Conservation (phyloP, 2,329 filamentous ascomycete species). For the Amylocarpus encephaloides region DNA sequence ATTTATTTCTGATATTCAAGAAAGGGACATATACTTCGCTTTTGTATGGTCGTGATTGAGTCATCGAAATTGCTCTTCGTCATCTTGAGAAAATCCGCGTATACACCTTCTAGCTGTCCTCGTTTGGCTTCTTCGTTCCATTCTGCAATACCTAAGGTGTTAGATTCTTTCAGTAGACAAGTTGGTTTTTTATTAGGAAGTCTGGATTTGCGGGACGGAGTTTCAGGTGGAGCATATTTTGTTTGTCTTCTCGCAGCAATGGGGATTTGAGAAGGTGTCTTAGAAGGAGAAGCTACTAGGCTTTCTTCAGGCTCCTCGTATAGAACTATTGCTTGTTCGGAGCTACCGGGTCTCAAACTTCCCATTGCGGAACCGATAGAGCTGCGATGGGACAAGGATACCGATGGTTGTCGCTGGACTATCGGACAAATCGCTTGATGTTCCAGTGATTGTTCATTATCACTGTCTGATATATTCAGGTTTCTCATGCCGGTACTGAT, state of each 20-base stretch:
- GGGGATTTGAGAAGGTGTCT: conserved; percentile 32
- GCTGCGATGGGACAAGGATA: conserved; percentile 16
- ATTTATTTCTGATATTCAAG: neutral
- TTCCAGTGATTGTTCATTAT: conserved; percentile 3
- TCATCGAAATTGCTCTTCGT: no score
- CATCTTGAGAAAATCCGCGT: no score
- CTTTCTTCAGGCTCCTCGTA: conserved; percentile 21
- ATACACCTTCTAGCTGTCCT: conserved; percentile 22
- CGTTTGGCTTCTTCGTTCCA: conserved; percentile 71
- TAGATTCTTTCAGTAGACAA: conserved; percentile 59
- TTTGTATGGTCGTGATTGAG: neutral
- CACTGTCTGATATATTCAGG: conserved; percentile 26
- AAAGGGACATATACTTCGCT: neutral
- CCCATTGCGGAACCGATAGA: conserved; percentile 19
- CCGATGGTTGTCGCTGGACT: conserved; percentile 8
- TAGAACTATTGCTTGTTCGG: conserved; percentile 24
- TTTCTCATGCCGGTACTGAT: conserved; percentile 34
- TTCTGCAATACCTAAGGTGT: conserved; percentile 56
- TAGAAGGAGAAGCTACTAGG: conserved; percentile 20
- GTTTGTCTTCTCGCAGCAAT: conserved; percentile 25
- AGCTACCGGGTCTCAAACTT: conserved; percentile 19
- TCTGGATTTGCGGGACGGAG: conserved; percentile 12
- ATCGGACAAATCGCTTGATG: conserved; percentile 16
- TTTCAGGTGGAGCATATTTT: neutral
- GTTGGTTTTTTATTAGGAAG: conserved; percentile 35